A percentile compares a stretch with the other conserved stretches of the same genome.
phyloP scores from a whole-genome alignment of 1,139 yeast species.

The Taphrina communis region DNA sequence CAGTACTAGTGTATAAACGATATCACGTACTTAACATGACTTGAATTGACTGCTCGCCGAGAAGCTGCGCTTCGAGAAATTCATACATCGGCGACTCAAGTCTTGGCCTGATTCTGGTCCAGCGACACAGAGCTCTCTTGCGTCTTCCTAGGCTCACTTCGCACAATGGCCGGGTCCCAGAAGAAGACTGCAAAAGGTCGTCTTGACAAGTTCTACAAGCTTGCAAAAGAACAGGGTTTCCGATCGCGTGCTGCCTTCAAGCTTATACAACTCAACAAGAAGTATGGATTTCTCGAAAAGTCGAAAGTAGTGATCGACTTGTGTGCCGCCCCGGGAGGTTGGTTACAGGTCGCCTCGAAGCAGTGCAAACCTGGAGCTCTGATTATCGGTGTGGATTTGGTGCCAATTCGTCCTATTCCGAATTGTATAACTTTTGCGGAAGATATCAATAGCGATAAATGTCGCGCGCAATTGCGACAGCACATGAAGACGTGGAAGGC shows the following conservation, averaged over 20 bases:
- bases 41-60: too few relatives aligned
- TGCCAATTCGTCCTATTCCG: conserved; percentile 92
- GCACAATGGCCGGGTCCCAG: conserved; percentile 31
- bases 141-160: too few relatives aligned
- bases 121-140: too few relatives aligned
- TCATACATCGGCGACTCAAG: too few relatives aligned
- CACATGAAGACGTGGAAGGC: conserved; percentile 99
- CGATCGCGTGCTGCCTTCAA: conserved; percentile 99
- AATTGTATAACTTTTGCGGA: conserved; percentile 93
- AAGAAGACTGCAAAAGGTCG: conserved; percentile 60
- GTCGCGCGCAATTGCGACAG: conserved; percentile 90
- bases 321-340: conserved; percentile 97
- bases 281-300: conserved; percentile 89
- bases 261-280: conserved; percentile 91
- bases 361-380: conserved; percentile 89
- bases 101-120: too few relatives aligned
- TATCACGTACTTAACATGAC: too few relatives aligned
- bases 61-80: too few relatives aligned
- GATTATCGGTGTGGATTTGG: conserved; percentile 97
- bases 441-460: conserved; percentile 97
- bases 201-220: conserved; percentile 92
- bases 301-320: conserved; percentile 97
- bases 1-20: too few relatives aligned
- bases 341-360: conserved; percentile 93
- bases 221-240: conserved; percentile 93